Evolutionary conservation across 2,329 filamentous ascomycete genomes (phyloP).

Genomic region (Venturia aucupariae): DNA sequence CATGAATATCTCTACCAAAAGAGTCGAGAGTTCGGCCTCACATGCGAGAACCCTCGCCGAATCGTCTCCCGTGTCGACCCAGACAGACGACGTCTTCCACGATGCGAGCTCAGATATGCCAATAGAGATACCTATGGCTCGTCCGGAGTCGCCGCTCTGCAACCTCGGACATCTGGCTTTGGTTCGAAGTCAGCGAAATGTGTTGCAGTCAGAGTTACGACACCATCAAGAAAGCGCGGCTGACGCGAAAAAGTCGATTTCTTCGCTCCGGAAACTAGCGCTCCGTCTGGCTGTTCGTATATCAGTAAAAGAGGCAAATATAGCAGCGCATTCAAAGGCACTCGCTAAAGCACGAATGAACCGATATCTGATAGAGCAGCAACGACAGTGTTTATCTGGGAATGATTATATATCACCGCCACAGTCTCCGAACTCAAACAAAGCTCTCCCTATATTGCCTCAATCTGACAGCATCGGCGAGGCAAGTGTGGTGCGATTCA

Average conservation of each 20-base stretch:
- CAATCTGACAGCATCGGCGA: neutral
- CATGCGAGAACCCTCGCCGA: neutral
- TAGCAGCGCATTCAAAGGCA: constrained; percentile 3
- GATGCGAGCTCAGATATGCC: neutral
- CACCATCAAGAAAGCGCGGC: neutral
- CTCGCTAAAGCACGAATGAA: constrained; percentile 8
- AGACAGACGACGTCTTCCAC: neutral
- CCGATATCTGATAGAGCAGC: neutral
- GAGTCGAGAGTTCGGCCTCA: neutral
- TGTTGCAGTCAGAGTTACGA: neutral
- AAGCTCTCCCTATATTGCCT: neutral
- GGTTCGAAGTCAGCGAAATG: neutral
- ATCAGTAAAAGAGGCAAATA: constrained; percentile 10
- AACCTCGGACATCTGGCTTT: neutral
- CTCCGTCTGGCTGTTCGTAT: constrained; percentile 11
- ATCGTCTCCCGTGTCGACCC: neutral
- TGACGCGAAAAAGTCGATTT: constrained; percentile 3
- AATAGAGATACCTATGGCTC: neutral
- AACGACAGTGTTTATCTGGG: neutral
- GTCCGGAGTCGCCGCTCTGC: neutral
- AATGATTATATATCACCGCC: neutral
- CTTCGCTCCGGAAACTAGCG: constrained; percentile 9
- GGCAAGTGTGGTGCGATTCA: neutral
- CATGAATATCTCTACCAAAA: neutral
- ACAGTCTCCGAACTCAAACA: neutral